Conservation (phyloP, 2,329 filamentous ascomycete species). For the Plectosphaerella sp. region DNA sequence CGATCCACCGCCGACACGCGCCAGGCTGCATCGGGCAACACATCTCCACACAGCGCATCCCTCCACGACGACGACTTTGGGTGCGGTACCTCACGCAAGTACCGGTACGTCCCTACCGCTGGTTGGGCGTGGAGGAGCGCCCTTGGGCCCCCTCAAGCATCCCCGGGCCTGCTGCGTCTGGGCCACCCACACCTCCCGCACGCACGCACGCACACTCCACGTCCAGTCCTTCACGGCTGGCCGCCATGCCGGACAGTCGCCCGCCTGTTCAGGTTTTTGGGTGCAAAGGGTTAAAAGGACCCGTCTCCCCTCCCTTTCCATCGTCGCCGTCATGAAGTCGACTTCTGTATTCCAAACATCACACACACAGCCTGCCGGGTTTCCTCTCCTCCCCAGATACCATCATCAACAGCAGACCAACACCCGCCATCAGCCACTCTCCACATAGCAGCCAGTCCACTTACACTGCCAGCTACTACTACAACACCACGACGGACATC, state of each 20-base stretch:
- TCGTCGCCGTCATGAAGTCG: not conserved
- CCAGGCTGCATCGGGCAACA: not conserved
- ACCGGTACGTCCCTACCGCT: slow-evolving; percentile 11
- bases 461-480: too few species aligned
- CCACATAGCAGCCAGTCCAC: too few species aligned
- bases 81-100: slow-evolving; percentile 7
- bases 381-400: too few species aligned
- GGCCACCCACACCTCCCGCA: slow-evolving; percentile 5
- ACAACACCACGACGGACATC: too few species aligned
- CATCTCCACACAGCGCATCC: not conserved
- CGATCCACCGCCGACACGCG: not conserved
- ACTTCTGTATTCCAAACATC: too few species aligned
- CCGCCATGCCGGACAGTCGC: not conserved
- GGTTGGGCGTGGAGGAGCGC: not conserved
- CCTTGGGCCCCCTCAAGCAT: not conserved
- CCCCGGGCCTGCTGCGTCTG: not conserved
- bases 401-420: too few species aligned
- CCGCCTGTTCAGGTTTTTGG: not conserved
- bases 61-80: not conserved
- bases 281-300: not conserved
- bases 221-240: slow-evolving; percentile 15
- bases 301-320: not conserved
- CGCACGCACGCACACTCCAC: slow-evolving; percentile 7
- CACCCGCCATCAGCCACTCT: too few species aligned
- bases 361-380: too few species aligned